phyloP scores from a whole-genome alignment of 805 yeast species.

The Saccharomycopsis capsularis region DNA sequence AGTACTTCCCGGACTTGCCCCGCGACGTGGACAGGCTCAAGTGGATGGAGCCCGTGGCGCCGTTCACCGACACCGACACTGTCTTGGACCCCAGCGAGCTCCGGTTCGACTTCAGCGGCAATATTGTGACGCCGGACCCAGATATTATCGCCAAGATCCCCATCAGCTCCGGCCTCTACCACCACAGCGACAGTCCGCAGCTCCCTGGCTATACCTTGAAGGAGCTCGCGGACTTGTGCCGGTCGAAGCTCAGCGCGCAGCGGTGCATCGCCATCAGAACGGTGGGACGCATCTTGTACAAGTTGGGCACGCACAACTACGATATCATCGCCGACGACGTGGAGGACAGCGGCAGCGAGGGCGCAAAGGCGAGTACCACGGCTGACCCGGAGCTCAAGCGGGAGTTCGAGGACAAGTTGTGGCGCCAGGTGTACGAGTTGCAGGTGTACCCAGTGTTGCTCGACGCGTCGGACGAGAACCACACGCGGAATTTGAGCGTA shows the following conservation, averaged over 20 bases:
- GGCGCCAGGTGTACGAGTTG: conserved; percentile 64
- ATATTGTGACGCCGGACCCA: conserved; percentile 55
- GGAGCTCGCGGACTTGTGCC: conserved; percentile 71
- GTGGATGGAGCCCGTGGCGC: conserved; percentile 80
- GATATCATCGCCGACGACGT: conserved; percentile 48
- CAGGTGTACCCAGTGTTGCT: conserved; percentile 58
- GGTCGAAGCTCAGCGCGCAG: conserved; percentile 80
- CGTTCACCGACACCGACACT: conserved; percentile 34
- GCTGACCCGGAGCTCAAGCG: conserved; percentile 31
- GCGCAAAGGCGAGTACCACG: conserved; percentile 31
- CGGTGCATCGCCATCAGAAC: conserved; percentile 81
- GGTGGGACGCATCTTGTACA: conserved; percentile 78
- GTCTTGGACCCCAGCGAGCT: conserved; percentile 45
- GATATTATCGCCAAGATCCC: conserved; percentile 38
- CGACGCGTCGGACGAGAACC: conserved; percentile 59
- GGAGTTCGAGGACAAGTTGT: conserved; percentile 48
- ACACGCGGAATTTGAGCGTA: conserved; percentile 62
- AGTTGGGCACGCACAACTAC: conserved; percentile 58
- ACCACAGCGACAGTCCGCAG: conserved; percentile 82
- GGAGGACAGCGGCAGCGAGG: conserved; percentile 28
- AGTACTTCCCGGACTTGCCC: conserved; percentile 86
- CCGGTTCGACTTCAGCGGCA: conserved; percentile 84
- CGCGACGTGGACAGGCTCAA: conserved; percentile 71
- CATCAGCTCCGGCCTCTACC: conserved; percentile 70
- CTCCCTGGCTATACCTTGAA: conserved; percentile 87